These are phyloP conservation scores for Vicia villosa DNA, from an alignment of 306 rosid species.

Conservation along the genomic window DNA sequence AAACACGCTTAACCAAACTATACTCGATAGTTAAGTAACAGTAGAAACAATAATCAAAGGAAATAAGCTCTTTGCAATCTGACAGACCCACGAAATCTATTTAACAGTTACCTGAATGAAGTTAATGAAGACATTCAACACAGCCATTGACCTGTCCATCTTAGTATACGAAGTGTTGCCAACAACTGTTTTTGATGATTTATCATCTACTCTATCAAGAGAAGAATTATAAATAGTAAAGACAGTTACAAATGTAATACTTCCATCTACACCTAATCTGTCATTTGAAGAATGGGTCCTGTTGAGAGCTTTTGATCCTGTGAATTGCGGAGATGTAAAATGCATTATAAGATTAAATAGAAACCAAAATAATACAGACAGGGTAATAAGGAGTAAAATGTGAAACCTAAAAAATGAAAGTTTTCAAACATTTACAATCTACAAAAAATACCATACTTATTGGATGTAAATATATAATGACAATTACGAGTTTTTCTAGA, in stretches of 20 bases:
- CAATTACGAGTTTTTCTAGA: neutral
- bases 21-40: conserved; percentile 25
- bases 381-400: conserved; percentile 12
- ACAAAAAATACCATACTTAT: neutral
- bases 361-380: neutral
- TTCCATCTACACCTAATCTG: conserved; percentile 38
- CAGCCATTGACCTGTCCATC: conserved; percentile 76
- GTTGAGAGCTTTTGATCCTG: conserved; percentile 86
- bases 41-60: conserved; percentile 21
- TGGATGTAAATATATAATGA: conserved; percentile 1
- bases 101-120: conserved; percentile 75
- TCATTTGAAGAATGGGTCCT: conserved; percentile 47
- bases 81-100: conserved; percentile 8
- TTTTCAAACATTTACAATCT: conserved; percentile 2
- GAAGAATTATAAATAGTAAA: conserved; percentile 75
- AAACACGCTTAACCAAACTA: conserved; percentile 8
- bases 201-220: conserved; percentile 40
- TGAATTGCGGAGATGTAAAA: conserved; percentile 26
- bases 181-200: conserved; percentile 55
- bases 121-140: conserved; percentile 67
- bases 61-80: neutral
- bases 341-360: conserved; percentile 3
- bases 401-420: conserved; percentile 1
- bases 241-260: conserved; percentile 69
- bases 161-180: conserved; percentile 70